phyloP scores from a whole-genome alignment of 2,329 filamentous ascomycete genomes.

The Xylaria digitata region DNA sequence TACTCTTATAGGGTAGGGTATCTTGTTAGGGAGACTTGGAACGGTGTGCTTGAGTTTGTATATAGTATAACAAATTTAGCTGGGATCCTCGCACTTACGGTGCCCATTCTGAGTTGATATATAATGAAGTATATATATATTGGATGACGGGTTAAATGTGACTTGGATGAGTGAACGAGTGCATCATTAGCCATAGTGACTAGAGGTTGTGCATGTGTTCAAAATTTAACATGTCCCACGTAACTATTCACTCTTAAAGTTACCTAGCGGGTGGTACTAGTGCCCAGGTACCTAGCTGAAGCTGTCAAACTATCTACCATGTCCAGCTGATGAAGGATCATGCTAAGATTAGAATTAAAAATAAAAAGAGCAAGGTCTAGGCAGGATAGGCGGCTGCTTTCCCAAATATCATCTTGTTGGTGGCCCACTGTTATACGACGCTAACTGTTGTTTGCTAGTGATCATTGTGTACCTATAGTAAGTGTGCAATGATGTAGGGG shows the following conservation, averaged over 20 bases:
- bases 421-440: background rate
- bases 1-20: slow-evolving; percentile 13
- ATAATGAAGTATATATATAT: background rate
- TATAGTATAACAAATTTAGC: too few relatives aligned
- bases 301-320: too few relatives aligned
- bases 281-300: background rate
- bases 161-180: background rate
- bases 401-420: background rate
- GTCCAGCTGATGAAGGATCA: slow-evolving; percentile 4
- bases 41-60: too few relatives aligned
- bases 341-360: background rate
- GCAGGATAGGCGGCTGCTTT: background rate
- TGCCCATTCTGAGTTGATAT: background rate
- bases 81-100: too few relatives aligned
- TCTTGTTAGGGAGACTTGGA: background rate
- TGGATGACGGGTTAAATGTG: background rate
- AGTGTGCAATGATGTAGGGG: too few relatives aligned
- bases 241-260: background rate
- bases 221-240: background rate
- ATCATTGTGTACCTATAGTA: too few relatives aligned
- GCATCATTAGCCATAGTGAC: background rate
- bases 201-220: background rate
- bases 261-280: background rate
- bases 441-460: background rate
- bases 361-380: background rate